These are phyloP conservation scores for Sugiyamaella americana DNA, from an alignment of 805 yeast genomes.

Conservation along the genomic window DNA sequence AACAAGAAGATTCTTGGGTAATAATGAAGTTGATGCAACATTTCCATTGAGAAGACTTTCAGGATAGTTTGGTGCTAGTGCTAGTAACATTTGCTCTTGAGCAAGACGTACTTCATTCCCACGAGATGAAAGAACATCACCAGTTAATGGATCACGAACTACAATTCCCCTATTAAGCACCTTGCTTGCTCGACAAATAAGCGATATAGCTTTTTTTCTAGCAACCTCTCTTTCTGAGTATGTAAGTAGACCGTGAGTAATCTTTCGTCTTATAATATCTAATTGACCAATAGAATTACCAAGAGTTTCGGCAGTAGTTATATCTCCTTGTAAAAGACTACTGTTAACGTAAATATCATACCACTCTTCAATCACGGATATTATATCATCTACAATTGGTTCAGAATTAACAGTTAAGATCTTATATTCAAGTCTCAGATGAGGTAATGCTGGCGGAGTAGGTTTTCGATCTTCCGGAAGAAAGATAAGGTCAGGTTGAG, in stretches of 20 bases:
- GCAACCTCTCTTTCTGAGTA: conserved; percentile 24
- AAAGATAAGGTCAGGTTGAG: neutral
- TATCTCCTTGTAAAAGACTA: neutral
- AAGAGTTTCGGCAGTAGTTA: neutral
- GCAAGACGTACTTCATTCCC: conserved; percentile 44
- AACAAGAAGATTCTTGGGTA: neutral
- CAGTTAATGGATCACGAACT: conserved; percentile 28
- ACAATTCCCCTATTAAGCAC: conserved; percentile 29
- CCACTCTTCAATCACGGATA: conserved; percentile 31
- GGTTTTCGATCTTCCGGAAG: conserved; percentile 1
- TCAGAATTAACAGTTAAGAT: conserved; percentile 16
- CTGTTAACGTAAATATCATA: neutral
- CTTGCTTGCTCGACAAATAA: conserved; percentile 27
- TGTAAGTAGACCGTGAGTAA: conserved; percentile 14
- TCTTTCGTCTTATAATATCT: neutral
- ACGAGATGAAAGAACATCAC: conserved; percentile 33
- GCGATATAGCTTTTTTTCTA: conserved; percentile 29
- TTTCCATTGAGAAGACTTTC: neutral
- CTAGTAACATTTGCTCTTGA: conserved; percentile 60
- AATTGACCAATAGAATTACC: neutral
- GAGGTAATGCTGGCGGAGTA: conserved; percentile 23
- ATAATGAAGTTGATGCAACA: neutral
- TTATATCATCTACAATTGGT: conserved; percentile 30
- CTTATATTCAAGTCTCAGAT: conserved; percentile 22
- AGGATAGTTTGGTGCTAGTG: conserved; percentile 70